Conservation (phyloP, 192 early-diverging fungal species). For the Coemansia sp. region DNA sequence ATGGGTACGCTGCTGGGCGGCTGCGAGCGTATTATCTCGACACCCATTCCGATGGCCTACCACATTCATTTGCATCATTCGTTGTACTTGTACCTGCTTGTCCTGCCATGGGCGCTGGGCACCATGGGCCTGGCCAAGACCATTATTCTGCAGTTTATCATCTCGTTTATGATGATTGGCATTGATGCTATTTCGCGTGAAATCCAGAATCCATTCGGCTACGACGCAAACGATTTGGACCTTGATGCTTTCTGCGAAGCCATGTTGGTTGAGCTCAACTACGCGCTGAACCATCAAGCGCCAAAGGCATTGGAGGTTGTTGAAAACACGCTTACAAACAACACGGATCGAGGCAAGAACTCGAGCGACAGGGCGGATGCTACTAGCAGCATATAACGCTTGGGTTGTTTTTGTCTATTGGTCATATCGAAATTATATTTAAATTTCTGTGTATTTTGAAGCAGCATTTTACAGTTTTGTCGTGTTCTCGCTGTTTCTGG, state of each 20-base stretch:
- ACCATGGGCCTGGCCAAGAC: constrained; percentile 54
- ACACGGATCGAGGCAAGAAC: background rate
- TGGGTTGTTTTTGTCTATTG: too few relatives aligned
- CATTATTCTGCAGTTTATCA: constrained; percentile 66
- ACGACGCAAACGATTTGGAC: constrained; percentile 71
- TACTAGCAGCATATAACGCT: background rate
- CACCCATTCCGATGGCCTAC: constrained; percentile 87
- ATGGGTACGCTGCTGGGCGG: constrained; percentile 60
- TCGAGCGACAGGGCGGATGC: too few relatives aligned
- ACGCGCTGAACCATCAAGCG: constrained; percentile 22
- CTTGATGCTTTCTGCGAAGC: constrained; percentile 57
- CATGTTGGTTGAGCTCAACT: constrained; percentile 41
- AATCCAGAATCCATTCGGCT: constrained; percentile 93
- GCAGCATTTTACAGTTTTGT: too few relatives aligned
- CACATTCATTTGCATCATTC: constrained; percentile 86
- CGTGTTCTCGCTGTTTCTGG: too few relatives aligned
- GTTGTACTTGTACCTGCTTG: constrained; percentile 67
- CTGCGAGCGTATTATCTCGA: constrained; percentile 81
- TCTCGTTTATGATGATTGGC: constrained; percentile 75
- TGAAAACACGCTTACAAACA: constrained; percentile 22
- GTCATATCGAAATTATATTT: too few relatives aligned
- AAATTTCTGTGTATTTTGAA: too few relatives aligned
- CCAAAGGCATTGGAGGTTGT: constrained; percentile 19
- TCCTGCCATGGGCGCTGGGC: constrained; percentile 81
- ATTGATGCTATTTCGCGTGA: constrained; percentile 82